Evolutionary conservation across 2,329 filamentous ascomycete species (phyloP).

Genomic region (Neofusicoccum kwambonambiense): DNA sequence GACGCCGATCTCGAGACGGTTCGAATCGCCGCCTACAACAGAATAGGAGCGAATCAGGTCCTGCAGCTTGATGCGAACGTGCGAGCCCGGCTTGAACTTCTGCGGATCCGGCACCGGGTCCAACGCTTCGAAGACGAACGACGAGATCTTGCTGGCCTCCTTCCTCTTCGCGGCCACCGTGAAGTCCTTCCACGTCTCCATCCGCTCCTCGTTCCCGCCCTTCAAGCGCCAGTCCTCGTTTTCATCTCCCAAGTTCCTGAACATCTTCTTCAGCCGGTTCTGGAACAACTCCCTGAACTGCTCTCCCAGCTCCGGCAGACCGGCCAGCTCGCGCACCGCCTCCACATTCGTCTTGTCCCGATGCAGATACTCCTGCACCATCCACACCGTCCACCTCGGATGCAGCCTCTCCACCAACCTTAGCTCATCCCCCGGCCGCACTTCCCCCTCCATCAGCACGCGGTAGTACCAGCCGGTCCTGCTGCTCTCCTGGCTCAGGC

Average conservation of each 20-base stretch:
- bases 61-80: constrained; percentile 56
- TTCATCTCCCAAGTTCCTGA: constrained; percentile 21
- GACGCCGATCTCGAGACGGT: constrained; percentile 58
- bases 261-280: constrained; percentile 46
- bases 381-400: constrained; percentile 62
- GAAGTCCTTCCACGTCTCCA: constrained; percentile 38
- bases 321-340: constrained; percentile 44
- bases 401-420: constrained; percentile 54
- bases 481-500: constrained; percentile 54
- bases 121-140: constrained; percentile 53
- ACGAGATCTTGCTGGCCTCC: constrained; percentile 53
- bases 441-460: constrained; percentile 55
- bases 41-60: constrained; percentile 61
- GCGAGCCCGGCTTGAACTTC: constrained; percentile 48
- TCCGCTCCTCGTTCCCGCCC: constrained; percentile 27
- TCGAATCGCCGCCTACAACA: constrained; percentile 52
- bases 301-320: constrained; percentile 49
- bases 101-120: constrained; percentile 35
- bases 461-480: constrained; percentile 68
- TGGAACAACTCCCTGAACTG: constrained; percentile 54
- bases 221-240: constrained; percentile 29
- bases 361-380: constrained; percentile 63
- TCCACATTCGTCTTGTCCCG: constrained; percentile 50
- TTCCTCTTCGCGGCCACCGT: constrained; percentile 50
- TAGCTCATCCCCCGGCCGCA: constrained; percentile 59